These are phyloP conservation scores for Saprolegnia diclina DNA, from an alignment of 352 stramenopile species.

Conservation along the genomic window DNA sequence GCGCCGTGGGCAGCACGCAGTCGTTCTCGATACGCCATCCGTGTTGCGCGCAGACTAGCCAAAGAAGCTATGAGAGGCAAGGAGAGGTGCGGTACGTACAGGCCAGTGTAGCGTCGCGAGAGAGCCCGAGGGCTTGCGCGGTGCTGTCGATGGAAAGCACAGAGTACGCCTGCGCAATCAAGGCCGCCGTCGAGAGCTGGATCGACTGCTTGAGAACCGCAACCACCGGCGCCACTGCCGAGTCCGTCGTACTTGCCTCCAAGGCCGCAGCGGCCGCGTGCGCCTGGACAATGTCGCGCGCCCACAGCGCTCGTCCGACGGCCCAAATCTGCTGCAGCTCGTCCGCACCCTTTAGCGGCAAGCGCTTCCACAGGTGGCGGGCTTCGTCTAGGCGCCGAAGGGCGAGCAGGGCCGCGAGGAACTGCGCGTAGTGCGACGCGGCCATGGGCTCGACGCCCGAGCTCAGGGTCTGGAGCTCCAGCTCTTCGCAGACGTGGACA, in stretches of 20 bases:
- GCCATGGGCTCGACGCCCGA: neutral
- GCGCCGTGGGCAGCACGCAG: neutral
- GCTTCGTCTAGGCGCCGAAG: slow-evolving; percentile 12
- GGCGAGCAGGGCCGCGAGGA: slow-evolving; percentile 8
- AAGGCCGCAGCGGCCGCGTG: slow-evolving; percentile 11
- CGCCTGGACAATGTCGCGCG: slow-evolving; percentile 23
- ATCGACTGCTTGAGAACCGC: slow-evolving; percentile 19
- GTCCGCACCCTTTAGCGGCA: slow-evolving; percentile 1
- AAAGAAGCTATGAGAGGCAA: neutral
- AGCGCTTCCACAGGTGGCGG: slow-evolving; percentile 21
- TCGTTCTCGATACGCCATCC: slow-evolving; percentile 7
- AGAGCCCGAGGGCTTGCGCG: slow-evolving; percentile 18
- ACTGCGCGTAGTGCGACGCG: slow-evolving; percentile 3
- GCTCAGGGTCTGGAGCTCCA: slow-evolving; percentile 24
- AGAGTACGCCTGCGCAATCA: slow-evolving; percentile 15
- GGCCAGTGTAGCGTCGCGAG: slow-evolving; percentile 1
- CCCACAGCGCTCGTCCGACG: slow-evolving; percentile 26
- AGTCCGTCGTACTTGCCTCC: neutral
- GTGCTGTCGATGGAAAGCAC: slow-evolving; percentile 8
- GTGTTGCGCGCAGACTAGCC: slow-evolving; percentile 16
- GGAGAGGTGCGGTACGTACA: slow-evolving; percentile 1
- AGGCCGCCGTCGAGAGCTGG: slow-evolving; percentile 5
- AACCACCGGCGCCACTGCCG: neutral
- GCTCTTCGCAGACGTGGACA: slow-evolving; percentile 21
- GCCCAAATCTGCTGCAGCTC: slow-evolving; percentile 22